Conservation (phyloP, 2,329 filamentous ascomycete species). For the Exophiala spinifera region DNA sequence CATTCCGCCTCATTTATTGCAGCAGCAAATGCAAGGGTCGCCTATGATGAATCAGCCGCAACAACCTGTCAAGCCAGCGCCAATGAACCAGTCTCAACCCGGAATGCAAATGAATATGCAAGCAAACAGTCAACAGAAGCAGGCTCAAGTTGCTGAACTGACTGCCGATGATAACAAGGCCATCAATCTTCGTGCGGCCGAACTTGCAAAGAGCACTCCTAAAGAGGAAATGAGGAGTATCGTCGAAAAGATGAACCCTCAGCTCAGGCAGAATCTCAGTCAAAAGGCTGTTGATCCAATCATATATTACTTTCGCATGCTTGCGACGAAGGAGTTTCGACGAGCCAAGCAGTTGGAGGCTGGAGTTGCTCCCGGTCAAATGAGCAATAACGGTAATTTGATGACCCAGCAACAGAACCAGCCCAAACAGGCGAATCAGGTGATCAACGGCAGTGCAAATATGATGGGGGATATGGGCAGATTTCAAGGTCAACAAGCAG, state of each 20-base stretch:
- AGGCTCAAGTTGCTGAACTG: slow-evolving; percentile 28
- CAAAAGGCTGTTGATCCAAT: slow-evolving; percentile 50
- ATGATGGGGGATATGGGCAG: slow-evolving; percentile 49
- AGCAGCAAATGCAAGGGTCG: slow-evolving; percentile 50
- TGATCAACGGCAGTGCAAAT: slow-evolving; percentile 17
- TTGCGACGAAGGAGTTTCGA: slow-evolving; percentile 45
- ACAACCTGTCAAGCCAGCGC: slow-evolving; percentile 26
- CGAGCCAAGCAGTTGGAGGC: slow-evolving; percentile 25
- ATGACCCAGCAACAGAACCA: slow-evolving; percentile 19
- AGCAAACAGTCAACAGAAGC: slow-evolving; percentile 33
- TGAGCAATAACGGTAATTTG: slow-evolving; percentile 15
- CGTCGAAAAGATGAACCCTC: slow-evolving; percentile 46
- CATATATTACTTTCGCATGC: slow-evolving; percentile 49
- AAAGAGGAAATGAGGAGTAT: slow-evolving; percentile 49
- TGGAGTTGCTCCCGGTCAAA: slow-evolving; percentile 15
- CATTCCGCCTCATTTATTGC: slow-evolving; percentile 48
- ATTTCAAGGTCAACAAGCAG: slow-evolving; percentile 59
- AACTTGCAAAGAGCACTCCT: slow-evolving; percentile 45
- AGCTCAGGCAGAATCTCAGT: slow-evolving; percentile 47
- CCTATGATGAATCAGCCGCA: slow-evolving; percentile 43
- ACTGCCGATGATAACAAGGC: slow-evolving; percentile 41
- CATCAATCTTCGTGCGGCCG: slow-evolving; percentile 46
- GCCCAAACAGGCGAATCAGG: slow-evolving; percentile 26
- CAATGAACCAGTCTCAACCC: slow-evolving; percentile 24
- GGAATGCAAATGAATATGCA: slow-evolving; percentile 26